Evolutionary conservation across 352 stramenopile genomes (phyloP), one percentile per base, ranked within the genome.

Genomic region (Pythium plurisporium): DNA sequence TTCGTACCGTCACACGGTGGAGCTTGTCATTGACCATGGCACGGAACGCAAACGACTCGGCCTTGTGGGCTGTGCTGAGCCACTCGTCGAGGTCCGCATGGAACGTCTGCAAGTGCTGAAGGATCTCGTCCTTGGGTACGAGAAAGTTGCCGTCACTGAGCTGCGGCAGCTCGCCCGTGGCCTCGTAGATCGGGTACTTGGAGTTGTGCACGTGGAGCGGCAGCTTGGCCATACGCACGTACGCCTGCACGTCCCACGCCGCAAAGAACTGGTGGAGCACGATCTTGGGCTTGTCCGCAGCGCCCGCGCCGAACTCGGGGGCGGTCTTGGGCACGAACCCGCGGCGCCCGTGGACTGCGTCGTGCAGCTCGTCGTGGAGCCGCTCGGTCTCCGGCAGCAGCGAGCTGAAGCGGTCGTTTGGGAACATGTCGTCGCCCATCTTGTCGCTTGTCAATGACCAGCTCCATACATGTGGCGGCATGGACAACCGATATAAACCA

Each of bases 91-190:
- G 88, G 53, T 95, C 82, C 37, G 70, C 60, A 65, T 95, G 83
- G 68, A 93, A 95, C 70, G 85, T 93, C 63, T 95, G 85, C 49
- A 95, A 40, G 56, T 95, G 85, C 76, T 91, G 81, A 50, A 93
- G 81, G 44, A 95, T 93, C 56, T 91, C 72, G 25, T 89, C 76
- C 54, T 87, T 90, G 8, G 81, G 79, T 55, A 95, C 66, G 34
- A 95, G 70, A 50, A 91, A 95, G 64, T 95, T 91, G 54, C 85
- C 85, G 55, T 95, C 85, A 47, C 75, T 90, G 22, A 95, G 71
- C 64, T 95, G 85, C 30, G 85, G 85, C 45, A 95, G 61, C 63
- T 89, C 81, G 46, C 79, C 75, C 1, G 85, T 93, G 46, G 83
- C 79, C 54, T 93, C 85, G 59, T 92, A 91, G 37, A 55, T 46